These are phyloP conservation scores for Diaporthe citri DNA, from an alignment of 2,329 filamentous ascomycete genomes.

Conservation along the genomic window DNA sequence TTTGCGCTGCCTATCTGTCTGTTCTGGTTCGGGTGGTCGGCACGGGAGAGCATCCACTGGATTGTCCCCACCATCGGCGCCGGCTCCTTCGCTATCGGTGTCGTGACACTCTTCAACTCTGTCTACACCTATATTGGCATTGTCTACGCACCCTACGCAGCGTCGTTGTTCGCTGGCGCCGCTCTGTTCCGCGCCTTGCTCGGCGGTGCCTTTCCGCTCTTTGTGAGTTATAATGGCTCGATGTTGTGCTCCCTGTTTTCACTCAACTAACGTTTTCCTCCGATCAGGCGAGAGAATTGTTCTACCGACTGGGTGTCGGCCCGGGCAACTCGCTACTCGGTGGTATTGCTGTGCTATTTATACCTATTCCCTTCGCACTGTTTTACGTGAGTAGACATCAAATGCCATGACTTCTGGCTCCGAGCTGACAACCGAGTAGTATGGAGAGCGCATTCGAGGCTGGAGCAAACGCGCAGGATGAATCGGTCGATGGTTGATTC, in stretches of 20 bases:
- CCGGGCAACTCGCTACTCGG: not conserved
- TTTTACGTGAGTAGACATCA: not conserved
- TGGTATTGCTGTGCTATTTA: not conserved
- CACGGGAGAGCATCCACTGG: slow-evolving; percentile 67
- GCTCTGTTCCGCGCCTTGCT: not conserved
- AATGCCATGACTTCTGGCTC: no score
- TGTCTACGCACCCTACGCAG: not conserved
- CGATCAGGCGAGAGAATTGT: not conserved
- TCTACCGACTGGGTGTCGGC: not conserved
- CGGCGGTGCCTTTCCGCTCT: not conserved
- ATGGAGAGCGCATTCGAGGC: not conserved
- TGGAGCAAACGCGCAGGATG: slow-evolving; percentile 1
- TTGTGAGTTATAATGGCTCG: slow-evolving; percentile 46
- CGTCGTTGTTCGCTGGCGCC: not conserved
- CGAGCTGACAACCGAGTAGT: not conserved
- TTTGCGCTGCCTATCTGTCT: slow-evolving; percentile 49
- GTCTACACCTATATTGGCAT: not conserved
- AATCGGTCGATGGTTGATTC: not conserved
- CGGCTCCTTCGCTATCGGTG: slow-evolving; percentile 53
- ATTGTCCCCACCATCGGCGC: slow-evolving; percentile 66
- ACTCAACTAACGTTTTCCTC: not conserved
- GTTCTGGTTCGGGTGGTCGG: slow-evolving; percentile 76
- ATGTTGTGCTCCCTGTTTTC: fast-evolving
- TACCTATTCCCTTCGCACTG: not conserved
- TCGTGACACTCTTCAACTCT: slow-evolving; percentile 3